phyloP scores from a whole-genome alignment of 2,329 filamentous ascomycete species.

The Alternaria arborescens region DNA sequence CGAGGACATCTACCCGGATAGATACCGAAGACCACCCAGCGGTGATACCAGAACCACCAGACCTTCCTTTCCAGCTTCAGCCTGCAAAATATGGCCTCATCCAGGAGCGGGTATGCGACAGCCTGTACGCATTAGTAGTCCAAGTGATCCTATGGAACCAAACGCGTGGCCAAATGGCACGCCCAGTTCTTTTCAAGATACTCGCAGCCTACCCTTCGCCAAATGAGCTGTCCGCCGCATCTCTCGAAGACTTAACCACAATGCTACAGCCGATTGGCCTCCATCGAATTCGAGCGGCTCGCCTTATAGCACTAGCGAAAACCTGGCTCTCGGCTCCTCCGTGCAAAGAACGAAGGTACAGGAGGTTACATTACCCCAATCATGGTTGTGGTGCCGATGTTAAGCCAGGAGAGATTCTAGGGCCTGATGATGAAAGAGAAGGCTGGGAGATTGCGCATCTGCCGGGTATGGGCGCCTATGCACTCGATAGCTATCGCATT shows the following conservation, averaged over 20 bases:
- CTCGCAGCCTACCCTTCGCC: slow-evolving; percentile 74
- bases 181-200: slow-evolving; percentile 77
- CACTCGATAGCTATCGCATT: slow-evolving; percentile 89
- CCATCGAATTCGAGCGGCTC: slow-evolving; percentile 63
- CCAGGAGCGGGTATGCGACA: slow-evolving; percentile 77
- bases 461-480: slow-evolving; percentile 76
- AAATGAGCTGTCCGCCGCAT: slow-evolving; percentile 61
- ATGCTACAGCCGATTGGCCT: slow-evolving; percentile 41
- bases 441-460: slow-evolving; percentile 88
- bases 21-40: slow-evolving; percentile 23
- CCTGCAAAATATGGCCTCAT: slow-evolving; percentile 74
- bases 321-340: slow-evolving; percentile 74
- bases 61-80: slow-evolving; percentile 33
- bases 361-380: slow-evolving; percentile 57
- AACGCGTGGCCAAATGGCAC: slow-evolving; percentile 75
- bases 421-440: slow-evolving; percentile 50
- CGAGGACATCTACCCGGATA: slow-evolving; percentile 6
- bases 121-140: slow-evolving; percentile 82
- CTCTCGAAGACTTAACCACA: slow-evolving; percentile 23
- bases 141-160: slow-evolving; percentile 87
- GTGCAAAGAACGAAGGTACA: slow-evolving; percentile 63
- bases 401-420: slow-evolving; percentile 52
- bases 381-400: slow-evolving; percentile 50
- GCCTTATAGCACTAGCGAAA: slow-evolving; percentile 74
- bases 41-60: slow-evolving; percentile 24